Evolutionary conservation across 164 flowering plant genomes (phyloP), one percentile per base, ranked within the genome.

Genomic region (Hamamelis virginiana): DNA sequence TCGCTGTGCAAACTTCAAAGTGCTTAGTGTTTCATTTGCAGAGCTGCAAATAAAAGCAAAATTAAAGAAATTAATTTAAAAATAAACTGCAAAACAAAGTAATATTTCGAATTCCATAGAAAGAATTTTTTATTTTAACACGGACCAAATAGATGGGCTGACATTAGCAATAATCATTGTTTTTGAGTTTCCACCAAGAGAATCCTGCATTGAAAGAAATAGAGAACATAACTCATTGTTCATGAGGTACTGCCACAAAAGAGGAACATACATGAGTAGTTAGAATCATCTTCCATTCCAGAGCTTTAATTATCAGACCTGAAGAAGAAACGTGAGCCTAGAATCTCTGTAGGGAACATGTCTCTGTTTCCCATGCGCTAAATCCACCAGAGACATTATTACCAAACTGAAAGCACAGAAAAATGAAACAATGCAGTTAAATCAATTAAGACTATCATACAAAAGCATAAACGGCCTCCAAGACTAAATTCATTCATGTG

Each of bases 341-440:
- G 98, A 93, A 78, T 93, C 98, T 74, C 98, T 81, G 75, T 93
- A 93, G 1, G 98, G 97, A 71, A 91, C 83, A 73, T 93, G 98
- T 55, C 92, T 83, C n/a, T 83, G 92, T 77, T 88, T 93, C 69
- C 98, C 98, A 43, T 93, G 93, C 18, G 97, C 93, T 66, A 87
- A 76, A 75, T 89, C 95, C 74, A 91, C 95, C 76, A 93, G 69
- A 56, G 90, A 83, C 97, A 91, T 93, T 66, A 93, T 93, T 61
- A 93, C 98, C 76, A 88, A 70, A 66, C 98, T 93, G 74, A 68
- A 73, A 62, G 25, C 59, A 70, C 26, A 57, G 13, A 59, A 59
- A 1, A 18, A 22, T 11, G 16, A 45, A 68, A 18, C 28, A 64
- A 44, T 21, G 19, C 47, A 46, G 22, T 63, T 33, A n/a, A 59